Evolutionary conservation across 148 eudicot genomes (phyloP).

Genomic region (Heliosperma pusillum): DNA sequence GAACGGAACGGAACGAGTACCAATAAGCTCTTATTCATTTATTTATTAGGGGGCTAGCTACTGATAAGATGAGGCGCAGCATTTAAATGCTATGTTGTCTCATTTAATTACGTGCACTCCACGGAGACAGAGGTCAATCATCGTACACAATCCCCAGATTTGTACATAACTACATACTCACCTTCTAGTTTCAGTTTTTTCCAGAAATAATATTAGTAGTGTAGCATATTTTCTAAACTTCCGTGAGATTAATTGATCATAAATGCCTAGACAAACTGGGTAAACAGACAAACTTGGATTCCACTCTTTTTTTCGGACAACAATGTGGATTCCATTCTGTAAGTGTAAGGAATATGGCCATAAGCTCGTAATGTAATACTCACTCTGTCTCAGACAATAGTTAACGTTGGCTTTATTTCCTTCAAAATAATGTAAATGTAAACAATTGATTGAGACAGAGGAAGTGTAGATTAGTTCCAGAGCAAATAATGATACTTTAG

Average conservation of each 20-base stretch:
- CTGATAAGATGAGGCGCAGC: background rate
- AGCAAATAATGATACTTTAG: background rate
- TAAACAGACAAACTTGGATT: background rate
- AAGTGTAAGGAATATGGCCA: too few relatives aligned
- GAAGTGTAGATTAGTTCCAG: background rate
- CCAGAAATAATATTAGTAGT: background rate
- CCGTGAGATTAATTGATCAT: background rate
- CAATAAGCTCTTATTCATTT: too few relatives aligned
- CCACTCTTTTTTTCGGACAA: too few relatives aligned
- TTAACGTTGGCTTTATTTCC: too few relatives aligned
- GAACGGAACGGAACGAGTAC: too few relatives aligned
- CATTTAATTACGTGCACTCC: constrained; percentile 9
- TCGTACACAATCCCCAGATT: background rate
- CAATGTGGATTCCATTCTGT: background rate
- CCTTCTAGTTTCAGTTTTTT: background rate
- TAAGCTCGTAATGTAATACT: too few relatives aligned
- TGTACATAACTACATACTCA: background rate
- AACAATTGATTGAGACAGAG: background rate
- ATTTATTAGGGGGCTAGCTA: background rate
- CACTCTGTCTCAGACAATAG: too few relatives aligned
- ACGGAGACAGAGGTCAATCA: constrained; percentile 6
- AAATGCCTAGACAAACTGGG: background rate
- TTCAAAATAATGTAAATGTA: too few relatives aligned
- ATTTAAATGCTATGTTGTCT: background rate
- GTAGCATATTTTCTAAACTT: background rate